Conservation (phyloP, 257 asterid species). For the Petunia axillaris region DNA sequence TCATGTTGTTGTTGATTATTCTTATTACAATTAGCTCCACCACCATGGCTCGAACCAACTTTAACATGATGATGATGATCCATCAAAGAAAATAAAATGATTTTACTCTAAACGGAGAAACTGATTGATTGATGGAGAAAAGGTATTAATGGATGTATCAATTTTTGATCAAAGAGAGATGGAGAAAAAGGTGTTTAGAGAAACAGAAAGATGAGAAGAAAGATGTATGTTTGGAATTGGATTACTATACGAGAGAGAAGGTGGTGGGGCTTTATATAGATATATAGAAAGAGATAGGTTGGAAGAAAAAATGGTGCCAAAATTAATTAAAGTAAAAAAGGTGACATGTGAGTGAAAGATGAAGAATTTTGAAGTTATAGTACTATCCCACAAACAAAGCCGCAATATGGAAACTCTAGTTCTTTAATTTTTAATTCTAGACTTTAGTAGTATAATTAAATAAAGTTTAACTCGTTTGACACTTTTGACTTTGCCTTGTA, state of each 20-base stretch:
- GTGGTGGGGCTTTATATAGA: conserved; percentile 23
- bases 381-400: too few species aligned
- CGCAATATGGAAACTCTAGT: too few species aligned
- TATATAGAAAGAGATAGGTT: background rate
- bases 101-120: background rate
- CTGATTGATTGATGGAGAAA: conserved; percentile 6
- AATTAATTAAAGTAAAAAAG: background rate
- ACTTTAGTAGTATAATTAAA: too few species aligned
- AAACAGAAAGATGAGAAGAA: conserved; percentile 4
- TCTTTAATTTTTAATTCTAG: too few species aligned
- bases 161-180: background rate
- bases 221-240: too few species aligned
- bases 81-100: conserved; percentile 25
- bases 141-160: too few species aligned
- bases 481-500: too few species aligned
- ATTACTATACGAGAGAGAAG: conserved; percentile 6
- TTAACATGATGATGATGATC: conserved; percentile 21
- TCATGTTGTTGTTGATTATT: conserved; percentile 32
- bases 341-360: too few species aligned
- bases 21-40: too few species aligned
- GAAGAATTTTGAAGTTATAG: too few species aligned
- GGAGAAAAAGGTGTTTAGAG: conserved; percentile 15
- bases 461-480: too few species aligned
- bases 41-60: too few species aligned
- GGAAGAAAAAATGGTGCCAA: background rate